Conservation (phyloP, 768 basidiomycete genomes). For the Lepiota brunneoincarnata region DNA sequence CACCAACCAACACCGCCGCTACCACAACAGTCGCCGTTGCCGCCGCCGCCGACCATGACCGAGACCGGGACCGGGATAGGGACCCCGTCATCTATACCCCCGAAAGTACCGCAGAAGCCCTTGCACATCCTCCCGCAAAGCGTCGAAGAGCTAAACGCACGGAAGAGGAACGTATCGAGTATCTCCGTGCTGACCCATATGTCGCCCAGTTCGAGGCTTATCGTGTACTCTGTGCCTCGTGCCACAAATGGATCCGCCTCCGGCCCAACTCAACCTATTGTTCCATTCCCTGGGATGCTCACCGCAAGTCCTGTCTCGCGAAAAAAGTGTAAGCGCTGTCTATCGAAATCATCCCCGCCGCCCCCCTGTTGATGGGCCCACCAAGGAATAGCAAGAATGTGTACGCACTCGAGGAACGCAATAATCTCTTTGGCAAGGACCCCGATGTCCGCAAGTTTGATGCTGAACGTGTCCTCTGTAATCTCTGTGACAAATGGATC, state of each 20-base stretch:
- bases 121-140: conserved; percentile 52
- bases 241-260: conserved; percentile 86
- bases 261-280: conserved; percentile 85
- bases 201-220: conserved; percentile 82
- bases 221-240: conserved; percentile 73
- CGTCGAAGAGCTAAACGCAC: conserved; percentile 74
- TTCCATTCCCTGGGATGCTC: conserved; percentile 87
- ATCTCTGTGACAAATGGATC: conserved; percentile 70
- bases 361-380: conserved; percentile 7
- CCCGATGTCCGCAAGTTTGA: conserved; percentile 75
- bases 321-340: conserved; percentile 62
- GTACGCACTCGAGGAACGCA: conserved; percentile 60
- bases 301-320: conserved; percentile 77
- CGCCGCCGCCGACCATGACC: conserved; percentile 7
- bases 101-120: conserved; percentile 36
- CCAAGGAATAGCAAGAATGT: conserved; percentile 47
- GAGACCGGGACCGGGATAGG: conserved; percentile 18
- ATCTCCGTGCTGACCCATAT: conserved; percentile 67
- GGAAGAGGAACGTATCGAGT: conserved; percentile 74
- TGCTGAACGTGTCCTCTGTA: conserved; percentile 67
- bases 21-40: background rate
- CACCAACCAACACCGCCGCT: background rate
- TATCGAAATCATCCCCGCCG: conserved; percentile 3
- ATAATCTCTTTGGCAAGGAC: conserved; percentile 57
- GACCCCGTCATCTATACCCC: conserved; percentile 42